These are phyloP conservation scores for Trematosphaeria pertusa DNA, from an alignment of 2,329 filamentous ascomycete genomes.

Conservation along the genomic window DNA sequence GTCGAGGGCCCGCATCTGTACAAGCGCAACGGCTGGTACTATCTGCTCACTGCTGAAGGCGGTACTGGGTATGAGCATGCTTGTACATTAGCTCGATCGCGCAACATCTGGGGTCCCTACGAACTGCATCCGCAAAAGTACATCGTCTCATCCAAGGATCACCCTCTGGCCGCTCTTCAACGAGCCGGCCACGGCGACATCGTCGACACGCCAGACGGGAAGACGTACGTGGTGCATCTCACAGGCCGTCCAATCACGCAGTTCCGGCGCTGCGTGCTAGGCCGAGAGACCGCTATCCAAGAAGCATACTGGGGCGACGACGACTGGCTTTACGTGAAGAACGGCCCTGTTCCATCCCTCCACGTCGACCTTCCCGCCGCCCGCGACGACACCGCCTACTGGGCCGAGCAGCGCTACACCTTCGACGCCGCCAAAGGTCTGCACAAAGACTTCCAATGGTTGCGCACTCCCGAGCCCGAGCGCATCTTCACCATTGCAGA, in stretches of 20 bases:
- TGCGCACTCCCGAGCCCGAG: conserved; percentile 60
- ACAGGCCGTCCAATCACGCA: conserved; percentile 44
- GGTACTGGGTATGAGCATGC: conserved; percentile 51
- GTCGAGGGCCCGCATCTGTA: conserved; percentile 48
- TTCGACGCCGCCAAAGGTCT: conserved; percentile 56
- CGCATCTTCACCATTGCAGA: conserved; percentile 57
- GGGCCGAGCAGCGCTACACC: conserved; percentile 55
- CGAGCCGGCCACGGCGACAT: conserved; percentile 48
- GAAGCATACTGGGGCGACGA: conserved; percentile 66
- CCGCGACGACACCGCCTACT: conserved; percentile 37
- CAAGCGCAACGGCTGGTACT: conserved; percentile 46
- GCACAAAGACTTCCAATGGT: conserved; percentile 64
- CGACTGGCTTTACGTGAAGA: conserved; percentile 69
- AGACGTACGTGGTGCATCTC: conserved; percentile 44
- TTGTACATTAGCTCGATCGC: conserved; percentile 48
- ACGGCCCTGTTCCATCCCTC: conserved; percentile 58
- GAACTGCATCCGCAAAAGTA: conserved; percentile 50
- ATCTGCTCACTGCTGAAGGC: conserved; percentile 46
- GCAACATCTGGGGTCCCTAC: conserved; percentile 51
- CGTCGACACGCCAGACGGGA: conserved; percentile 42
- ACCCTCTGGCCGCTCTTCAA: conserved; percentile 40
- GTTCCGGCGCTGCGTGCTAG: conserved; percentile 42
- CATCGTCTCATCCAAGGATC: conserved; percentile 50
- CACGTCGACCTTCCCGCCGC: conserved; percentile 38
- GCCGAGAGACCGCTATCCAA: conserved; percentile 57